phyloP scores from a whole-genome alignment of 306 rosid genomes.

The Vachellia pachyceras region DNA sequence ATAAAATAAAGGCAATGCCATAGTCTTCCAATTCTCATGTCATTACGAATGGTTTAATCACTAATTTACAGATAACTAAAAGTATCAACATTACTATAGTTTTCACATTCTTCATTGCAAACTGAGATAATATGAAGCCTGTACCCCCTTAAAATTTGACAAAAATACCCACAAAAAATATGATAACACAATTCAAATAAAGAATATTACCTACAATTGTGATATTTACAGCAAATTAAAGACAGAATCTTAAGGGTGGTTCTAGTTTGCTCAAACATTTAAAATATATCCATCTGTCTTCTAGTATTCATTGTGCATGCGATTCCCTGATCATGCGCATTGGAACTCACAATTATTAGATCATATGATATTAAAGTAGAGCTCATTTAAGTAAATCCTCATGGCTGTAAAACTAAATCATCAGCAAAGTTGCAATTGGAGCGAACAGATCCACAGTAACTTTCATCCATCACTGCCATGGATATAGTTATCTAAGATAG shows the following conservation, averaged over 20 bases:
- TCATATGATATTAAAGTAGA: not conserved
- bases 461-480: not conserved
- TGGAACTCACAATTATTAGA: not conserved
- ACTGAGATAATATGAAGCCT: not conserved
- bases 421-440: not conserved
- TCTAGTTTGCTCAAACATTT: not conserved
- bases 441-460: not conserved
- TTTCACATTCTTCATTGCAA: not conserved
- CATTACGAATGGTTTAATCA: not conserved
- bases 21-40: not conserved
- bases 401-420: not conserved
- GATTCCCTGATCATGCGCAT: not conserved
- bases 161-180: not conserved
- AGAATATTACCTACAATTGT: not conserved
- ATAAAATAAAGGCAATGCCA: not conserved
- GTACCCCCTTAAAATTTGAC: conserved; percentile 12
- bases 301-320: not conserved
- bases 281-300: not conserved
- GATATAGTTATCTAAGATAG: not conserved
- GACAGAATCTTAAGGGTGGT: not conserved
- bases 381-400: not conserved
- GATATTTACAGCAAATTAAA: not conserved
- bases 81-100: not conserved
- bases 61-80: not conserved
- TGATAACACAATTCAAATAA: not conserved